A percentile compares a stretch with the other conserved stretches of the same genome.
phyloP scores from a whole-genome alignment of 805 yeast genomes.

The Tetrapisispora nanseiensis region DNA sequence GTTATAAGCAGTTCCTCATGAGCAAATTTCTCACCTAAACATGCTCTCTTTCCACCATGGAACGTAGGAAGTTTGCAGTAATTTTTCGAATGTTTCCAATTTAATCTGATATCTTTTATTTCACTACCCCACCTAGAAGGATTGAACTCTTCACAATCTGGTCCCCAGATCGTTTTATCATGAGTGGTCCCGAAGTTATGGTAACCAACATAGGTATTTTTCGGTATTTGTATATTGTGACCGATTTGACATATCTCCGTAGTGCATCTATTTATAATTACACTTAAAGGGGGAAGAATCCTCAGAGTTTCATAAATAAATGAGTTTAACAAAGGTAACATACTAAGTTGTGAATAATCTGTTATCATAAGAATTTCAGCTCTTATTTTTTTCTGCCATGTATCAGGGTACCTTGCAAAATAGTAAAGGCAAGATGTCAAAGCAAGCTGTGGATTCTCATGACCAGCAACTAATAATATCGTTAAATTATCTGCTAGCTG shows the following conservation, averaged over 20 bases:
- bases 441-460: constrained; percentile 50
- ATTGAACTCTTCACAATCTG: constrained; percentile 33
- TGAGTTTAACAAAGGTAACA: constrained; percentile 49
- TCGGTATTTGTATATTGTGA: constrained; percentile 35
- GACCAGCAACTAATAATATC: constrained; percentile 51
- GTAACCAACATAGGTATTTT: constrained; percentile 45
- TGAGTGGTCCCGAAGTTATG: constrained; percentile 45
- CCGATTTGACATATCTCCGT: constrained; percentile 34
- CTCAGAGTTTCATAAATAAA: constrained; percentile 50
- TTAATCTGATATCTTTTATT: constrained; percentile 30
- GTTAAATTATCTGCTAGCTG: constrained; percentile 47
- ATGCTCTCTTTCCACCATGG: constrained; percentile 52
- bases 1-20: constrained; percentile 36
- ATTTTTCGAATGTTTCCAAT: constrained; percentile 37
- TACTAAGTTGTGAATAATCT: constrained; percentile 37
- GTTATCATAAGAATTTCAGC: constrained; percentile 33
- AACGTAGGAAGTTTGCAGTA: constrained; percentile 41
- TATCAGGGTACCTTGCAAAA: constrained; percentile 33
- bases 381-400: constrained; percentile 38
- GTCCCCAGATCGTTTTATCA: constrained; percentile 37
- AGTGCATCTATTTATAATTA: constrained; percentile 43
- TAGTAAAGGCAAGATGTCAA: constrained; percentile 39
- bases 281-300: constrained; percentile 47
- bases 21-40: constrained; percentile 52
- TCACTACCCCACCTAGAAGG: constrained; percentile 46